Percentiles rank a stretch among this genome's conserved stretches.
phyloP scores from a whole-genome alignment of 148 eudicot genomes.

The Nepenthes gracilis region DNA sequence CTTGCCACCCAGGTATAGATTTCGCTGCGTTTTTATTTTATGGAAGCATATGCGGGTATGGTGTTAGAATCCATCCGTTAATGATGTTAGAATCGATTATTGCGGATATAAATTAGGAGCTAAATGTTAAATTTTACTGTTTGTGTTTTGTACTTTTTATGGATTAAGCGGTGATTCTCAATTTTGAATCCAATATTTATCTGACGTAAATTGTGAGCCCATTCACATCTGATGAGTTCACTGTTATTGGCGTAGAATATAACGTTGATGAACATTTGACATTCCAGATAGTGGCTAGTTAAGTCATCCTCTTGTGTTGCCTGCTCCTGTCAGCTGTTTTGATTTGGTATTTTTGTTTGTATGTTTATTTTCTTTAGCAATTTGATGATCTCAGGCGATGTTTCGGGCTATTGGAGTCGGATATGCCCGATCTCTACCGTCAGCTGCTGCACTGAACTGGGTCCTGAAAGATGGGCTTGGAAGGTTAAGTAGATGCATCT shows the following conservation, averaged over 20 bases:
- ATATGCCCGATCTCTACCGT: conserved; percentile 65
- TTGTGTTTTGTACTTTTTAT: too few relatives aligned
- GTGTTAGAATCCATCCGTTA: too few relatives aligned
- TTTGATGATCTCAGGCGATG: conserved; percentile 57
- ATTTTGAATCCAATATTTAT: too few relatives aligned
- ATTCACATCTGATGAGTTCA: too few relatives aligned
- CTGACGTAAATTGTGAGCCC: too few relatives aligned
- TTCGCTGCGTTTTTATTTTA: neutral
- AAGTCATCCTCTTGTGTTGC: neutral
- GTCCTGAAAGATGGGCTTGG: conserved; percentile 96
- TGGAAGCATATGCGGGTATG: neutral
- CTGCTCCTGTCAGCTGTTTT: neutral
- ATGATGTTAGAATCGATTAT: too few relatives aligned
- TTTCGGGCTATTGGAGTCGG: conserved; percentile 97
- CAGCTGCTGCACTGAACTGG: conserved; percentile 96
- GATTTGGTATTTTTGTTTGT: neutral
- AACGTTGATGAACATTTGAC: too few relatives aligned
- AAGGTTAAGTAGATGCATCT: conserved; percentile 85
- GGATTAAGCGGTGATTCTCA: neutral
- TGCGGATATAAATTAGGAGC: too few relatives aligned
- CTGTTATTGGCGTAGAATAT: too few relatives aligned
- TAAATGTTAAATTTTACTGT: too few relatives aligned
- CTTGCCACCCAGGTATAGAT: conserved; percentile 88
- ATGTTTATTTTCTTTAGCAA: neutral
- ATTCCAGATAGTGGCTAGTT: neutral